Base-by-base conservation (phyloP, 176 grass and related monocot genomes). In the Zea luxurians region DNA sequence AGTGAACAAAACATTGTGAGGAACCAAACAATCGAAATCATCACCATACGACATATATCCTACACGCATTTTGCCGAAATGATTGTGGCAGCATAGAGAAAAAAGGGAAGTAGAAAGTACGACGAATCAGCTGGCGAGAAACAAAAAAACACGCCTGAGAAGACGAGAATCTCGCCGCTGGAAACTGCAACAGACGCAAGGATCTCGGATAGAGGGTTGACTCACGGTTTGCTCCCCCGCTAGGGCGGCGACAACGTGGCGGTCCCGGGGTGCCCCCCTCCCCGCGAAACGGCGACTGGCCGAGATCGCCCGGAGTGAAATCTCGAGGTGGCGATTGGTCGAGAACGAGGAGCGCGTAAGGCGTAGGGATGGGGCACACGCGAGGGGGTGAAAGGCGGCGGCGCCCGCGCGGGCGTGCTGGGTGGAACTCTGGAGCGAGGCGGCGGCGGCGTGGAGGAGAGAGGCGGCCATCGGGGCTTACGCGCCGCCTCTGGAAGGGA, bases 141-240 rank as follows among this genome's bases (percentile, higher is more conserved):
- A 18, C 10, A 3, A 41, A 16, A 16, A 27, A 41, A 20, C 8
- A 16, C 11, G 44, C 60, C 8, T 12, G 46, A 1, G 16, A 17
- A 18, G 20, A 13, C 59, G 70, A 10, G 53, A 64, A 52, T 65
- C 47, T 27, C 21, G 10, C 3, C 38, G 15, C 37, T 0, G 37
- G 15, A 53, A 47, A 52, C 20, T 43, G 53, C 17, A 48, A 48
- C 2, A 13, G 2, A 42, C 2, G 54, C 1, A 3, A 69, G 76
- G 77, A 88, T 88, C 77, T 84, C 65, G 15, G 80, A 6, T 4
- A 60, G 64, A 41, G 27, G 45, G 17, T 42, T 54, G 62, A 88
- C 86, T 80, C 71, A 84, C 77, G 2, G 71, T 27, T 66, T 89
- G 82, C 71, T 84, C 87, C 54, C 11, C 82, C 4, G 82, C 77